Conservation (phyloP, 768 basidiomycete genomes). For the Sistotremastrum niveocremeum region DNA sequence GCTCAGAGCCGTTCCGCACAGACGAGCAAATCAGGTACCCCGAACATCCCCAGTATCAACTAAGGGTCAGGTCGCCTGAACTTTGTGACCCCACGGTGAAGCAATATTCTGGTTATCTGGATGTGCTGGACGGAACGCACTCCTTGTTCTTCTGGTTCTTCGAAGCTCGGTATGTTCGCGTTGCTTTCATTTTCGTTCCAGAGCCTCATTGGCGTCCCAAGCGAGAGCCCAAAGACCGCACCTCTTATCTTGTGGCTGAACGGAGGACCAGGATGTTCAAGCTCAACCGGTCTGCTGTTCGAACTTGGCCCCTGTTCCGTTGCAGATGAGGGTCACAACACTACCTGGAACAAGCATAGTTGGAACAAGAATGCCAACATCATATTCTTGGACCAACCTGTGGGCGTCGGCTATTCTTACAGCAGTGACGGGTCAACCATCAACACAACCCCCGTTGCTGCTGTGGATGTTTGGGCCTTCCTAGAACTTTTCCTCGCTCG, state of each 20-base stretch:
- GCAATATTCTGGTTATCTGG: conserved; percentile 75
- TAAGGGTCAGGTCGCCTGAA: conserved; percentile 52
- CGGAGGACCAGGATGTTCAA: conserved; percentile 62
- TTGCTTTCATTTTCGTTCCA: conserved; percentile 1
- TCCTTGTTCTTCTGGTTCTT: conserved; percentile 70
- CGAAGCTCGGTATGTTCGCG: not conserved
- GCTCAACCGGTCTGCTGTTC: conserved; percentile 75
- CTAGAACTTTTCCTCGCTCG: conserved; percentile 66
- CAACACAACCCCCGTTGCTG: conserved; percentile 71
- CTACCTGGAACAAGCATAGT: conserved; percentile 60
- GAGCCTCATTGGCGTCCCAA: conserved; percentile 78
- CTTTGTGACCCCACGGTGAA: conserved; percentile 73
- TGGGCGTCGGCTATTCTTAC: conserved; percentile 87
- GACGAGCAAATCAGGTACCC: conserved; percentile 55
- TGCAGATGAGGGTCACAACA: conserved; percentile 52
- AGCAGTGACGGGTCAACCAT: conserved; percentile 61
- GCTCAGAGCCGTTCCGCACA: conserved; percentile 12
- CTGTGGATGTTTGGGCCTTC: conserved; percentile 82
- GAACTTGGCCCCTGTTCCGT: conserved; percentile 86
- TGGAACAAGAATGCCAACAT: conserved; percentile 79
- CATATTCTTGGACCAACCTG: conserved; percentile 63
- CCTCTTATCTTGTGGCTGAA: conserved; percentile 90
- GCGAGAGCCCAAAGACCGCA: conserved; percentile 55
- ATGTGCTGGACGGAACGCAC: conserved; percentile 66
- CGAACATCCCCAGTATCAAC: conserved; percentile 34